Evolutionary conservation across 257 asterid genomes (phyloP), one percentile per base, ranked within the genome.

Genomic region (Gentiana straminea): DNA sequence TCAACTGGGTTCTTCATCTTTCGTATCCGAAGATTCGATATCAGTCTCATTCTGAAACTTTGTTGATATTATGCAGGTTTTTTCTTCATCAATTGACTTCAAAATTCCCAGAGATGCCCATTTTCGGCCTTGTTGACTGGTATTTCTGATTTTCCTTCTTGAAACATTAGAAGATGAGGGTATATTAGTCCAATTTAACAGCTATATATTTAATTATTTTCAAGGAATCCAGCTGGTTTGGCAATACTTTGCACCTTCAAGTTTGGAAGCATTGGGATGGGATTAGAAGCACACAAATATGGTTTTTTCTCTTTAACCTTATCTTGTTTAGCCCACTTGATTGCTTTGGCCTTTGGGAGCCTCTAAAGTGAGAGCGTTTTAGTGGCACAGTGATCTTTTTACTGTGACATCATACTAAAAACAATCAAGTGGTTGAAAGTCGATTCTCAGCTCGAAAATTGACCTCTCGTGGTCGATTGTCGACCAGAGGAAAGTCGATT

Each of bases 221-320:
- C 66, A 64, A 91, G 98, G 95, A 87, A 91, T 63, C 98, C 98
- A 0, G 98, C 96, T 61, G 98, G 98, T 68, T 60, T 91, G 75
- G 95, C 96, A 60, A 78, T 91, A 72, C 69, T 91, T n/a, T 91
- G 98, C 81, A 87, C 98, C 59, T 87, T 81, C 79, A 91, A 91
- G 61, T 81, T 64, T 54, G 96, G 96, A 62, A 91, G 98, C 64
- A 70, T 83, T 59, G 73, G 95, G 47, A 87, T 91, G 98, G 98
- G 98, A 11, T 81, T 91, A 51, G 98, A 91, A 70, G 95, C 96
- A 38, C 84, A 84, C 66, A 65, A 92, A 87, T 91, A 91, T 50
- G 98, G 98, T 91, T 59, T n/a, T 32, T 36, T 57, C 47, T 49
- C 47, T 49, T 35, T 67, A 41, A 41, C n/a, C 35, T 13, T 50